Percentiles rank a stretch among this genome's conserved stretches.
Evolutionary conservation across 2,329 filamentous ascomycete species (phyloP).

Genomic region (Aureobasidium sp.): DNA sequence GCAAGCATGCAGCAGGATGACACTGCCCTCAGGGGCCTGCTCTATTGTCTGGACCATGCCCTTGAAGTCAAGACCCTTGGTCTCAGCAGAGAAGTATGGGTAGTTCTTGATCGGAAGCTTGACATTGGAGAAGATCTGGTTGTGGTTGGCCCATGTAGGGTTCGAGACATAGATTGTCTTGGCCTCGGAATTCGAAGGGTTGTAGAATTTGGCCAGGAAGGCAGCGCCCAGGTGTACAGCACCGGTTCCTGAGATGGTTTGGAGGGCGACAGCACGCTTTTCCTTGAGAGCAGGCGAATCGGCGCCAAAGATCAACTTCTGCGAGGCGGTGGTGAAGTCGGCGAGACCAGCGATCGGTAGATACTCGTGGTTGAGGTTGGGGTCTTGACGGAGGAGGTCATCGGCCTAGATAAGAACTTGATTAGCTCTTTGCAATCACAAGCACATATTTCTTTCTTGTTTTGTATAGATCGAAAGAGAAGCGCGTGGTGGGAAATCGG

Average conservation of each 20-base stretch:
- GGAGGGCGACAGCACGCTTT: conserved; percentile 72
- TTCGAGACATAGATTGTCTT: conserved; percentile 78
- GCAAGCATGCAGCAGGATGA: conserved; percentile 47
- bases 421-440: neutral
- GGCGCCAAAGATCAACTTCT: conserved; percentile 77
- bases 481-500: neutral
- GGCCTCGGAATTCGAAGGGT: conserved; percentile 51
- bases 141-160: conserved; percentile 98
- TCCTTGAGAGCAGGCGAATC: conserved; percentile 77
- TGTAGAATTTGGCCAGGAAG: conserved; percentile 91
- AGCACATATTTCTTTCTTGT: neutral
- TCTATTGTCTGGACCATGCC: conserved; percentile 88
- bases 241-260: conserved; percentile 96
- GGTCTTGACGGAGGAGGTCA: conserved; percentile 78
- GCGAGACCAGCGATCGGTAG: conserved; percentile 87
- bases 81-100: conserved; percentile 87
- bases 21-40: conserved; percentile 51
- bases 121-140: conserved; percentile 96
- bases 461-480: neutral
- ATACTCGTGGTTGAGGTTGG: conserved; percentile 94
- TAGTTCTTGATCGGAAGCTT: conserved; percentile 70
- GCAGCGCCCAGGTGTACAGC: conserved; percentile 88
- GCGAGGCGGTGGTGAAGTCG: conserved; percentile 80
- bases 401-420: conserved; percentile 60
- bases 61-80: conserved; percentile 84